Evolutionary conservation across 306 rosid species (phyloP).

Genomic region (Arachis stenosperma): DNA sequence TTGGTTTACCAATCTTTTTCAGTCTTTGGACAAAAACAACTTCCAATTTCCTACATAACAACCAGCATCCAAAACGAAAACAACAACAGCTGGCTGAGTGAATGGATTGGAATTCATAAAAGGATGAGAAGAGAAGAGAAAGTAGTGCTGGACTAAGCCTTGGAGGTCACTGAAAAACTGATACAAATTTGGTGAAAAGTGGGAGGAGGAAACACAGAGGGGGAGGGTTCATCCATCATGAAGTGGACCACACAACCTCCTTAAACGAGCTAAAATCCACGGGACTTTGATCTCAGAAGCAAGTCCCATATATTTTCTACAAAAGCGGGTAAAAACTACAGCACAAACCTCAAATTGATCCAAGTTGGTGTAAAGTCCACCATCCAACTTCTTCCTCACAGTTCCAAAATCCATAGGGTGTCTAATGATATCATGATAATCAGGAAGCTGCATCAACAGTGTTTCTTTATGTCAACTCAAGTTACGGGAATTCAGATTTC

Average conservation of each 20-base stretch:
- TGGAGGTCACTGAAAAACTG: background rate
- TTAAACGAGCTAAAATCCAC: background rate
- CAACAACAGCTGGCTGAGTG: constrained; percentile 15
- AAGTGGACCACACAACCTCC: background rate
- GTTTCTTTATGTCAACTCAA: constrained; percentile 24
- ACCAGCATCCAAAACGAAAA: background rate
- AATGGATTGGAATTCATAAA: constrained; percentile 11
- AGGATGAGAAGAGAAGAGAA: background rate
- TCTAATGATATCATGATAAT: constrained; percentile 75
- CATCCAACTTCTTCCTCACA: constrained; percentile 73
- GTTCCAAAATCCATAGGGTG: constrained; percentile 95
- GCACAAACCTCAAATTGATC: constrained; percentile 87
- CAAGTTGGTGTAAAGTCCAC: constrained; percentile 59
- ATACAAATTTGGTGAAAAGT: background rate
- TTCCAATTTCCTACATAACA: constrained; percentile 12
- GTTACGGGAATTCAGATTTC: constrained; percentile 10
- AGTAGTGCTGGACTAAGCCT: background rate
- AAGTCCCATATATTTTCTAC: constrained; percentile 17
- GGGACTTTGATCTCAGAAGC: background rate
- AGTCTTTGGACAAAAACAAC: background rate
- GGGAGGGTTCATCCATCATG: background rate
- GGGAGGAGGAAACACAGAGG: background rate
- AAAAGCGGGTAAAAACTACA: constrained; percentile 8
- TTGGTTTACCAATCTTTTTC: constrained; percentile 1
- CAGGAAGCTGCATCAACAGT: constrained; percentile 76